These are phyloP conservation scores for Scutellaria baicalensis DNA, from an alignment of 257 asterid genomes.

Conservation along the genomic window DNA sequence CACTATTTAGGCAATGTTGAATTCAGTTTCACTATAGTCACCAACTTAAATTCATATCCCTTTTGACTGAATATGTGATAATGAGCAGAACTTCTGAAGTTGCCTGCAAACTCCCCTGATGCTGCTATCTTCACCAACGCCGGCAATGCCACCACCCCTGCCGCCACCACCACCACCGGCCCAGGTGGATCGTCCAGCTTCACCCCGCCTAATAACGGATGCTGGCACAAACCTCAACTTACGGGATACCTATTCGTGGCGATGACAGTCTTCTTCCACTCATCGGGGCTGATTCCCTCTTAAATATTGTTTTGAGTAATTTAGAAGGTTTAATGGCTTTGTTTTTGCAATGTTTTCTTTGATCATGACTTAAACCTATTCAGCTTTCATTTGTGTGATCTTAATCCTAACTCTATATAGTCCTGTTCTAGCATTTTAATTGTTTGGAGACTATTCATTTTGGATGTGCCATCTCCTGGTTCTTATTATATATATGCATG, in stretches of 20 bases:
- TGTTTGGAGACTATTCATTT: no score
- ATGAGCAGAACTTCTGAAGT: constrained; percentile 50
- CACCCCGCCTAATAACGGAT: constrained; percentile 11
- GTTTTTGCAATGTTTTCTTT: neutral
- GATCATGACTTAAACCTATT: neutral
- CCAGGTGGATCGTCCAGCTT: constrained; percentile 28
- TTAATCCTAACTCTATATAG: neutral
- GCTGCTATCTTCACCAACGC: constrained; percentile 56
- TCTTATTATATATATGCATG: no score
- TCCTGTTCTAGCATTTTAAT: neutral
- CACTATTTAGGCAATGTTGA: no score
- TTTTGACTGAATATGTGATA: no score
- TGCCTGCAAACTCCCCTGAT: constrained; percentile 66
- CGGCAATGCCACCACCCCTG: constrained; percentile 23
- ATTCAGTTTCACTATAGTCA: no score
- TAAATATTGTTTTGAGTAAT: no score
- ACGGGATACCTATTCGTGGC: constrained; percentile 6
- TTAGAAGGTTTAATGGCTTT: neutral
- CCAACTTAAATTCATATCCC: no score
- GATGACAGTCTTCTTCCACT: constrained; percentile 20
- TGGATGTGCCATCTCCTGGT: no score
- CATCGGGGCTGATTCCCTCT: neutral
- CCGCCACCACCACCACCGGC: constrained; percentile 15
- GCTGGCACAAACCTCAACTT: constrained; percentile 18
- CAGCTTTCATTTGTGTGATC: neutral